Conservation (phyloP, 208 protist genomes). For the Porcisia hertigi region DNA sequence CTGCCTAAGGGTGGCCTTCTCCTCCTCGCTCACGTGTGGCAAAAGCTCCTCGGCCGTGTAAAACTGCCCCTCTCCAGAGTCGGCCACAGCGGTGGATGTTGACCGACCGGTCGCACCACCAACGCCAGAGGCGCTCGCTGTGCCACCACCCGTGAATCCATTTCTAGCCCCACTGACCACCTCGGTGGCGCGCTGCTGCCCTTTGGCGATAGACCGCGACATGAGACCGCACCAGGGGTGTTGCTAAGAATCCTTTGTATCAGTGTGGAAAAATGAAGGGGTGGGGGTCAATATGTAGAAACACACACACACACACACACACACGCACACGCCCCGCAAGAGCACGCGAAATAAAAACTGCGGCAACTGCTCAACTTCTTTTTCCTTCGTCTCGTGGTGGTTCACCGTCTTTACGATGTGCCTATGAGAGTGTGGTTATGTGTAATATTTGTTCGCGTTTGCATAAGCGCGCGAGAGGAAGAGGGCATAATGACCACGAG, state of each 20-base stretch:
- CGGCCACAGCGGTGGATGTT: neutral
- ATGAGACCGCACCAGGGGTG: neutral
- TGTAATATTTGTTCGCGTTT: too few species aligned
- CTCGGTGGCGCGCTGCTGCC: constrained; percentile 31
- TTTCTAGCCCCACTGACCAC: constrained; percentile 30
- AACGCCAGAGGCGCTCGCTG: too few species aligned
- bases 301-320: neutral
- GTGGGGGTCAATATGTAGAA: too few species aligned
- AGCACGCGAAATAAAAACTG: too few species aligned
- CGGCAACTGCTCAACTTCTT: too few species aligned
- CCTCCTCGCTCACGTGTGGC: constrained; percentile 65
- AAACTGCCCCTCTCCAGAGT: constrained; percentile 29
- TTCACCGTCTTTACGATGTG: too few species aligned
- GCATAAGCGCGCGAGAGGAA: neutral
- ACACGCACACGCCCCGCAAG: too few species aligned
- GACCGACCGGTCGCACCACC: neutral
- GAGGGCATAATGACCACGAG: neutral
- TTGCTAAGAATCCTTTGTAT: constrained; percentile 18
- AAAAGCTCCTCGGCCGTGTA: constrained; percentile 74
- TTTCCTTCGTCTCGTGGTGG: too few species aligned
- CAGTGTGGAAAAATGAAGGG: neutral
- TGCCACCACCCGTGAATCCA: constrained; percentile 18
- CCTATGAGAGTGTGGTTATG: too few species aligned
- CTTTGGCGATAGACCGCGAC: constrained; percentile 29
- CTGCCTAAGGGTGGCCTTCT: constrained; percentile 50